Percentiles rank a stretch among this genome's conserved stretches.
These are phyloP conservation scores for Mucor mucedo DNA, from an alignment of 371 early-diverging fungal species.

Conservation along the genomic window DNA sequence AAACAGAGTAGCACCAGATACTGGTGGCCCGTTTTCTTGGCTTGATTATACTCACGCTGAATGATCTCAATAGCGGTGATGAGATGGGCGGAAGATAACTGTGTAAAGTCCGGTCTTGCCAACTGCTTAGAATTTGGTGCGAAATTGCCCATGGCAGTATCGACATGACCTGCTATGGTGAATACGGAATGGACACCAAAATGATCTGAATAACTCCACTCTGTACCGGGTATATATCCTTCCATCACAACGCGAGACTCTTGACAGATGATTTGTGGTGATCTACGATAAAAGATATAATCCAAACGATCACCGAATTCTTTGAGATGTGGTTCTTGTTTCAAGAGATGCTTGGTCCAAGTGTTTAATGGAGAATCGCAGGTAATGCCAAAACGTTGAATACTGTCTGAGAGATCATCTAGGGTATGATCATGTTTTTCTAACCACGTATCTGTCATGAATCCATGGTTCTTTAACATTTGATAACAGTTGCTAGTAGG, in stretches of 20 bases:
- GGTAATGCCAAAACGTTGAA: conserved; percentile 55
- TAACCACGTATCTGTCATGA: conserved; percentile 64
- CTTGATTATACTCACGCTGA: conserved; percentile 15
- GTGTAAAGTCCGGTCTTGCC: conserved; percentile 28
- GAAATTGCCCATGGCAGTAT: conserved; percentile 3
- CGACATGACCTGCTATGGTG: neutral
- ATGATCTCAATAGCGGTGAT: conserved; percentile 27
- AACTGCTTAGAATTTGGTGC: conserved; percentile 10
- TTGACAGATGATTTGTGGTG: conserved; percentile 46
- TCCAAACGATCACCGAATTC: conserved; percentile 62
- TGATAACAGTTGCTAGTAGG: conserved; percentile 54
- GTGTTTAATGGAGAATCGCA: conserved; percentile 63
- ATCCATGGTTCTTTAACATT: conserved; percentile 50
- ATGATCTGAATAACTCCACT: conserved; percentile 61
- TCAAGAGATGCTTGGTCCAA: conserved; percentile 48
- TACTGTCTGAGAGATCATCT: conserved; percentile 25
- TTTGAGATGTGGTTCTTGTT: conserved; percentile 35
- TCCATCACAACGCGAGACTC: conserved; percentile 49
- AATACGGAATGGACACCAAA: conserved; percentile 63
- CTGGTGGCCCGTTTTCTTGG: conserved; percentile 19
- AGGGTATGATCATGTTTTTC: conserved; percentile 38
- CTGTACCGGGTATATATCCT: conserved; percentile 44
- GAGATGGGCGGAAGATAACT: conserved; percentile 13
- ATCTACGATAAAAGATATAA: conserved; percentile 58
- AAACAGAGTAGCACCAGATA: conserved; percentile 20